A percentile compares a stretch with the other conserved stretches of the same genome.
Evolutionary conservation across 2,329 filamentous ascomycete species (phyloP).

Genomic region (Neonectria magnoliae): DNA sequence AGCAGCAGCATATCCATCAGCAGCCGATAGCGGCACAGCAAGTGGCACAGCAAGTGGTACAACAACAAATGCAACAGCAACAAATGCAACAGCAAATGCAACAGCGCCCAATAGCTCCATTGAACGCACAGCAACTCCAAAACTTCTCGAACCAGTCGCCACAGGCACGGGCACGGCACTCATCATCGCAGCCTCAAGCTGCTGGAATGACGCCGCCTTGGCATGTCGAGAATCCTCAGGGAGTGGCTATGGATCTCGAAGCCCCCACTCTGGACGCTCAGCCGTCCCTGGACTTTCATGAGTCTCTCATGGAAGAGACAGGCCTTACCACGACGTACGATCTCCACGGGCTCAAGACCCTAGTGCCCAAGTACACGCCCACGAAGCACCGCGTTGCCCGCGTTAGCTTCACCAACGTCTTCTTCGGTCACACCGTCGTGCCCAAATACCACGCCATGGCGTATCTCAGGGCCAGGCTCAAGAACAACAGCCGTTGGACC

Average conservation of each 20-base stretch:
- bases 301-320: conserved; percentile 66
- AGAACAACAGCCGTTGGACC: conserved; percentile 65
- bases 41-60: no score
- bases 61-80: conserved; percentile 11
- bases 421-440: conserved; percentile 67
- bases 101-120: background rate
- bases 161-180: no score
- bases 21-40: background rate
- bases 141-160: background rate
- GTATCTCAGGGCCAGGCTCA: conserved; percentile 67
- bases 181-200: background rate
- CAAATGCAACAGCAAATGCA: conserved; percentile 9
- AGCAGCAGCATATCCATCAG: conserved; percentile 7
- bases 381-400: conserved; percentile 70
- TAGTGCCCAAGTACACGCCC: conserved; percentile 60
- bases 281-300: conserved; percentile 48
- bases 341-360: conserved; percentile 65
- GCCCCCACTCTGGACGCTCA: conserved; percentile 40
- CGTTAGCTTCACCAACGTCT: conserved; percentile 59
- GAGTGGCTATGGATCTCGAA: no score
- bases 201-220: conserved; percentile 3
- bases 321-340: conserved; percentile 71
- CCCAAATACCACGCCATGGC: conserved; percentile 69
- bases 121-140: background rate
- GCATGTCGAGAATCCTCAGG: background rate